phyloP scores from a whole-genome alignment of 352 stramenopile genomes.

The Phytophthora lateralis region DNA sequence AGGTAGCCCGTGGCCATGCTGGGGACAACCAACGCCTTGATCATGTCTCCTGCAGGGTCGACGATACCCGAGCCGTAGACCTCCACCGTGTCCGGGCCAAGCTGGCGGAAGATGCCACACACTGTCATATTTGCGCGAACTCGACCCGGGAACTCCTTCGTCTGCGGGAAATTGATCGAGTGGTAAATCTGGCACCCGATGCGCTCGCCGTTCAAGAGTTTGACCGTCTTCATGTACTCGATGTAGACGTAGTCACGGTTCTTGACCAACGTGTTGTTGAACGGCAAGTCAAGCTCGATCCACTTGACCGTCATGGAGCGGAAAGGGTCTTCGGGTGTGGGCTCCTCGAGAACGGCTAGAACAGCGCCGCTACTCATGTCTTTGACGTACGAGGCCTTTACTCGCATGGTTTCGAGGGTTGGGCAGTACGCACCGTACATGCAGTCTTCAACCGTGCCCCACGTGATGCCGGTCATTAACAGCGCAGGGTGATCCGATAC shows the following conservation, averaged over 20 bases:
- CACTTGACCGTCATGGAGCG: conserved; percentile 39
- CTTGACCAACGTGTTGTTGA: conserved; percentile 26
- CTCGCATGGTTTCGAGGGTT: conserved; percentile 36
- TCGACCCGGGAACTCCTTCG: conserved; percentile 33
- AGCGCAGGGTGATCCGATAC: conserved; percentile 24
- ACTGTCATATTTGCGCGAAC: conserved; percentile 53
- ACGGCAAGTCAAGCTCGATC: conserved; percentile 33
- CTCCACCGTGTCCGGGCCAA: conserved; percentile 44
- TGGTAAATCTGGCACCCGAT: conserved; percentile 54
- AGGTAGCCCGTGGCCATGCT: conserved; percentile 22
- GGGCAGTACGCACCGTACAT: conserved; percentile 39
- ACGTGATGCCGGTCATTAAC: conserved; percentile 33
- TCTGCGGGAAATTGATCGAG: conserved; percentile 52
- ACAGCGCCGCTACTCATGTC: conserved; percentile 42
- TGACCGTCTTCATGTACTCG: conserved; percentile 46
- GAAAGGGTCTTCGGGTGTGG: conserved; percentile 50
- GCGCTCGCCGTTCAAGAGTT: conserved; percentile 35
- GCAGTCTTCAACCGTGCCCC: conserved; percentile 39
- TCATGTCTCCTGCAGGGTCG: conserved; percentile 37
- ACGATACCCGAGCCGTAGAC: conserved; percentile 44
- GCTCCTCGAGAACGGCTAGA: conserved; percentile 42
- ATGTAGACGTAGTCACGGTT: conserved; percentile 54
- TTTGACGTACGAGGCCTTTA: conserved; percentile 50
- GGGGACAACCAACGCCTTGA: conserved; percentile 26
- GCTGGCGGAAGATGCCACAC: conserved; percentile 54